A percentile compares a stretch with the other conserved stretches of the same genome.
These are phyloP conservation scores for Tuber umbilicatum DNA, from an alignment of 495 filamentous ascomycete genomes.

Conservation along the genomic window DNA sequence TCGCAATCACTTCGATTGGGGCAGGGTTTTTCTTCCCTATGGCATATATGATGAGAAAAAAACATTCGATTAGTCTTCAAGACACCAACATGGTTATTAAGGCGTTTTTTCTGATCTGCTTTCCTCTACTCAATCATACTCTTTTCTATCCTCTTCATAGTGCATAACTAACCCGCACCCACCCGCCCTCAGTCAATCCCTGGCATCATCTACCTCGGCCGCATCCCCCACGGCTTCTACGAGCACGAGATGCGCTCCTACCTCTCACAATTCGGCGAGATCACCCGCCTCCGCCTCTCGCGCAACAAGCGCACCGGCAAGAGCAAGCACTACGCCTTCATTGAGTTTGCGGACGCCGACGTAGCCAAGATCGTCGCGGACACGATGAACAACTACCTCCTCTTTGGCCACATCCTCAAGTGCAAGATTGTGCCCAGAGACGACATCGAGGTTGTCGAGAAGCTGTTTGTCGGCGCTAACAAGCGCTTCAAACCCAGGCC, in stretches of 20 bases:
- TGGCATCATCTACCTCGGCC: constrained; percentile 80
- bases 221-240: constrained; percentile 91
- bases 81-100: constrained; percentile 35
- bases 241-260: constrained; percentile 90
- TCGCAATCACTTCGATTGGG: not conserved
- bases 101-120: constrained; percentile 10
- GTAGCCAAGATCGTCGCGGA: constrained; percentile 83
- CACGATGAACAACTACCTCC: constrained; percentile 96
- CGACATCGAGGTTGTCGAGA: constrained; percentile 68
- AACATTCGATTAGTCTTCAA: constrained; percentile 36
- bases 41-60: constrained; percentile 22
- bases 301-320: constrained; percentile 82
- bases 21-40: not conserved
- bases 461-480: constrained; percentile 81
- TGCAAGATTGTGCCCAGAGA: constrained; percentile 68
- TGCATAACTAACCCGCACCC: constrained; percentile 14
- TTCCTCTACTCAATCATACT: not conserved
- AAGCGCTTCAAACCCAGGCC: constrained; percentile 81
- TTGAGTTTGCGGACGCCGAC: constrained; percentile 71
- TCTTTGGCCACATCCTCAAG: constrained; percentile 87
- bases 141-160: not conserved
- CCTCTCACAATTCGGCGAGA: constrained; percentile 89
- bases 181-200: constrained; percentile 47
- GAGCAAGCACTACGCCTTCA: constrained; percentile 85
- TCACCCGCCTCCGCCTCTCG: constrained; percentile 73